A percentile compares a stretch with the other conserved stretches of the same genome.
Evolutionary conservation across 208 protist species (phyloP).

Genomic region (Strigomonas galati): DNA sequence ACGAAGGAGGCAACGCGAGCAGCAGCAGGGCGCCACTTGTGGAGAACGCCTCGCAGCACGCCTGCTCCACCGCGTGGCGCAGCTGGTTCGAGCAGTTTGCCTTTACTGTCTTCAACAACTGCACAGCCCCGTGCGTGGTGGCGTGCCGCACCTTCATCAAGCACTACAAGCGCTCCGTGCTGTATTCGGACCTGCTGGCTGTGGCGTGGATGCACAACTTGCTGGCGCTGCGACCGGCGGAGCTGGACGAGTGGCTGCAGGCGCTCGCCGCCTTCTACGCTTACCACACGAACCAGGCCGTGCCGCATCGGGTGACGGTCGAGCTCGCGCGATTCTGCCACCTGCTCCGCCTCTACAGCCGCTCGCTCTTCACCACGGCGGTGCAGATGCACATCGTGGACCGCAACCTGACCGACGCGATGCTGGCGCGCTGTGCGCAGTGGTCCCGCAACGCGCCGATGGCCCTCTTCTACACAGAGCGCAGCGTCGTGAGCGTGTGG

Average conservation of each 20-base stretch:
- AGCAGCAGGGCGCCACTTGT: no score
- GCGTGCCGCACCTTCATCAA: slow-evolving; percentile 55
- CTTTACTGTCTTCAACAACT: slow-evolving; percentile 47
- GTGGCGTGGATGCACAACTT: slow-evolving; percentile 71
- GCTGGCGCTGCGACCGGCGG: slow-evolving; percentile 29
- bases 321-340: slow-evolving; percentile 67
- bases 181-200: slow-evolving; percentile 67
- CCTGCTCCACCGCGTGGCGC: slow-evolving; percentile 36
- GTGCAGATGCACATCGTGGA: slow-evolving; percentile 38
- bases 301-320: slow-evolving; percentile 58
- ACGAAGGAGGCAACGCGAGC: not conserved
- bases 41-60: not conserved
- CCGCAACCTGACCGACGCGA: slow-evolving; percentile 36
- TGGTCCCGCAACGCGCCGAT: slow-evolving; percentile 33
- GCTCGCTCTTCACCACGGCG: slow-evolving; percentile 42
- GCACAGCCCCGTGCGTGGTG: slow-evolving; percentile 46
- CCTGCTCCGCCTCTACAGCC: slow-evolving; percentile 50
- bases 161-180: slow-evolving; percentile 54
- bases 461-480: slow-evolving; percentile 8
- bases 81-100: slow-evolving; percentile 74
- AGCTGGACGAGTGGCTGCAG: slow-evolving; percentile 48
- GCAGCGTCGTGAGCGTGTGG: not conserved
- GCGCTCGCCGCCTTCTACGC: slow-evolving; percentile 51
- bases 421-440: slow-evolving; percentile 20
- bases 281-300: slow-evolving; percentile 31